Conservation (phyloP, 306 rosid genomes). For the Lithocarpus polystachyus region DNA sequence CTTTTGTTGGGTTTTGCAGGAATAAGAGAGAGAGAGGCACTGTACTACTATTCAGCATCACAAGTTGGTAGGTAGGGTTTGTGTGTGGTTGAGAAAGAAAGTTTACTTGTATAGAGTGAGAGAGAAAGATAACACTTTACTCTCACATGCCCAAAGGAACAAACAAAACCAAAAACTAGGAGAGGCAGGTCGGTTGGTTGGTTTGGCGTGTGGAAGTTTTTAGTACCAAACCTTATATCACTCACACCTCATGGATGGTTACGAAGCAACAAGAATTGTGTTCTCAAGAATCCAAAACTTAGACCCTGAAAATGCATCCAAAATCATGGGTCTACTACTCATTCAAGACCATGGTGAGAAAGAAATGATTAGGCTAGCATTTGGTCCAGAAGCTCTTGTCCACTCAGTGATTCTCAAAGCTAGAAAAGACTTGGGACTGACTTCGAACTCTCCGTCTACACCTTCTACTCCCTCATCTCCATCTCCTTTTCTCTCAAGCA, state of each 20-base stretch:
- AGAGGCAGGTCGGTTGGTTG: slow-evolving; percentile 7
- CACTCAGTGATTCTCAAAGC: slow-evolving; percentile 82
- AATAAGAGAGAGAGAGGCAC: slow-evolving; percentile 50
- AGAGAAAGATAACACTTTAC: slow-evolving; percentile 11
- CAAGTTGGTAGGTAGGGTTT: slow-evolving; percentile 65
- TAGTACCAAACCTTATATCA: slow-evolving; percentile 23
- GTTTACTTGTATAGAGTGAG: slow-evolving; percentile 50
- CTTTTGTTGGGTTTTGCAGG: slow-evolving; percentile 71
- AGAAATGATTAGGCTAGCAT: slow-evolving; percentile 95
- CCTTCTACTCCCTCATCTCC: slow-evolving; percentile 73
- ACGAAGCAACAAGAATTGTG: slow-evolving; percentile 87
- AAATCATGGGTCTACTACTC: slow-evolving; percentile 90
- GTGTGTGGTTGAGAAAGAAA: slow-evolving; percentile 79
- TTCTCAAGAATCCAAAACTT: slow-evolving; percentile 82
- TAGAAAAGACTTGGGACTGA: slow-evolving; percentile 63
- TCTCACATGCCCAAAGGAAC: not conserved
- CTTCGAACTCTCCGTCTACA: slow-evolving; percentile 65
- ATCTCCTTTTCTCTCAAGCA: slow-evolving; percentile 55
- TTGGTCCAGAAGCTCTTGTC: slow-evolving; percentile 84
- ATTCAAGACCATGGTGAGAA: slow-evolving; percentile 96
- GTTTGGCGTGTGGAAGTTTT: slow-evolving; percentile 36
- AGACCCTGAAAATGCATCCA: slow-evolving; percentile 98
- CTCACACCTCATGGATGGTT: slow-evolving; percentile 66
- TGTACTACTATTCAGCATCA: slow-evolving; percentile 43
- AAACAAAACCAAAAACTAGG: not conserved